Conservation (phyloP, 805 yeast species). For the Schwanniomyces sp. region DNA sequence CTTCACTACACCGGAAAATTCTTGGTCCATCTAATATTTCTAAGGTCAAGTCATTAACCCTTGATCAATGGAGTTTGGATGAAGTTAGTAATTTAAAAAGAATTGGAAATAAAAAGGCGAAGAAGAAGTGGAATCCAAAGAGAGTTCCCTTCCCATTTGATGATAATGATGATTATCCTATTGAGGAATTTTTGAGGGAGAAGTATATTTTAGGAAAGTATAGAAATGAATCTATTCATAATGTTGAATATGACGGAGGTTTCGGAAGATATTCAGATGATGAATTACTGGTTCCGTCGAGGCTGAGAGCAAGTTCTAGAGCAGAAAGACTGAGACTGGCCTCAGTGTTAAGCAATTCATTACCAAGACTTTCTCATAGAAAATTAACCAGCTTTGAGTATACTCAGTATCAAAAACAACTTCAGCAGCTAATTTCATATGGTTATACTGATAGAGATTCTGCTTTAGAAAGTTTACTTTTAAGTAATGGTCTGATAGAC, state of each 20-base stretch:
- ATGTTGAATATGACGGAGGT: constrained; percentile 34
- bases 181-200: constrained; percentile 60
- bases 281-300: not conserved
- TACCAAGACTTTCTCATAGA: constrained; percentile 49
- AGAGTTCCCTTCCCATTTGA: constrained; percentile 71
- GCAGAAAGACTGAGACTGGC: constrained; percentile 19
- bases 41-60: constrained; percentile 66
- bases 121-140: constrained; percentile 65
- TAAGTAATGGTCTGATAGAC: constrained; percentile 59
- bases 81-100: constrained; percentile 48
- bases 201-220: constrained; percentile 69
- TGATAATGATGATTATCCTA: constrained; percentile 58
- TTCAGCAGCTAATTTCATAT: constrained; percentile 43
- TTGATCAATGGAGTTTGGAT: constrained; percentile 64
- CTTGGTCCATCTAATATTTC: constrained; percentile 57
- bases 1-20: constrained; percentile 69
- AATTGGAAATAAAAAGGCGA: constrained; percentile 65
- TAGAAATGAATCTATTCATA: constrained; percentile 38
- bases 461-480: constrained; percentile 60
- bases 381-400: constrained; percentile 55
- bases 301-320: constrained; percentile 14
- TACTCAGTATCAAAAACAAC: constrained; percentile 49
- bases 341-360: constrained; percentile 10
- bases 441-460: constrained; percentile 61
- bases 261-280: constrained; percentile 19